Base-by-base conservation (phyloP, 2,329 filamentous ascomycete species). In the Ophiostoma triangulosporum region DNA sequence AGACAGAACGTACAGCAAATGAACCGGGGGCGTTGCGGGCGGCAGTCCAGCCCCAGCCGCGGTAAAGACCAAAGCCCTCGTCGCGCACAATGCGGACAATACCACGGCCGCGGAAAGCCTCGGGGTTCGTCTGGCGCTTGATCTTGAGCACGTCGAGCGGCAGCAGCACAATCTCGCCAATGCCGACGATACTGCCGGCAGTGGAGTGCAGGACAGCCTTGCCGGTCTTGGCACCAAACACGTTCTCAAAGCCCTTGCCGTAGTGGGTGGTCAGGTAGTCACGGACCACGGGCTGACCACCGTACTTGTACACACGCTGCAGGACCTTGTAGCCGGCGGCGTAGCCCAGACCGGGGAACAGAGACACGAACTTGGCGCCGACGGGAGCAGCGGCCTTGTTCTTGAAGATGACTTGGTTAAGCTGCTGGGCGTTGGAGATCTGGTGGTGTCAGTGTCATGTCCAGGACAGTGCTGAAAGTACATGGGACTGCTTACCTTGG, bases 161-260 rank as follows among this genome's bases (percentile, higher is more conserved):
- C 38, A 98, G 80, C 29, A 98, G 80, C 56, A 98, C 80, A 60
- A 98, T 95, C 74, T 98, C 93, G 65, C 93, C 93, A 63, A 98
- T 95, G 63, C 93, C 93, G 65, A 98, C 94, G 64, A 98, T 66
- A 72, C 87, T 91, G 74, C 93, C 93, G 58, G 93, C 93, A 51
- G 88, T 94, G 22, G 93, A 95, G 73, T 95, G 88, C 86, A 98
- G 86, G 63, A 98, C 89, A 14, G 93, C 91, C 77, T 98, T 97
- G 69, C 93, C 93, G 35, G 88, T 96, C 70, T 95, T 94, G 74
- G 90, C 90, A 66, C 93, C 93, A 64, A 98, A 98, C 11, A 88
- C 80, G 61, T 76, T 73, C 69, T 97, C 91, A 67, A 98, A 98
- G 61, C 83, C 76, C 62, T 80, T 76, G 61, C 87, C 85, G 66